Evolutionary conservation across 2,329 filamentous ascomycete genomes (phyloP).

Genomic region (Colletotrichum destructivum): DNA sequence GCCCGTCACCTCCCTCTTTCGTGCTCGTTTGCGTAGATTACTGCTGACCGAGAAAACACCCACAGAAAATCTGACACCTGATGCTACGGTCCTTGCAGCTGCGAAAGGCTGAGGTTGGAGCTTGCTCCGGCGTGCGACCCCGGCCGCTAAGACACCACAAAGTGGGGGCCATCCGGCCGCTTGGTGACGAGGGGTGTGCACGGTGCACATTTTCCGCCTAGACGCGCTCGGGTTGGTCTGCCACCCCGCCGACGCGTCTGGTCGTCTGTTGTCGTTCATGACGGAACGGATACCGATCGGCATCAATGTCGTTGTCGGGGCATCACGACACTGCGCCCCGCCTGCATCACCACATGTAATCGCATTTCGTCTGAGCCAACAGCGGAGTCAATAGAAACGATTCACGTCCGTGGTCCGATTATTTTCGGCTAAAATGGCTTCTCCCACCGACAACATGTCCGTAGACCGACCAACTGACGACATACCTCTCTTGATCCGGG

Average conservation of each 20-base stretch:
- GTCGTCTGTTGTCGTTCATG: neutral
- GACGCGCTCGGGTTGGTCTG: conserved; percentile 32
- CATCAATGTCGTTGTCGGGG: neutral
- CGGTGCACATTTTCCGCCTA: conserved; percentile 21
- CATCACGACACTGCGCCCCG: conserved; percentile 9
- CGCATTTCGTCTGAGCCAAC: neutral
- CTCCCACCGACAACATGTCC: conserved; percentile 40
- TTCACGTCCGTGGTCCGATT: neutral
- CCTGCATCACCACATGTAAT: neutral
- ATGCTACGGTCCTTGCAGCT: conserved; percentile 2
- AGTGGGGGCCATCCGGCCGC: conserved; percentile 6
- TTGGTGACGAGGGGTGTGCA: conserved; percentile 16
- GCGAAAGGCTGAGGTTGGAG: conserved; percentile 4
- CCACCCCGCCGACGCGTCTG: conserved; percentile 35
- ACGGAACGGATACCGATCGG: conserved; percentile 17
- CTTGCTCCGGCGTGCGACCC: neutral
- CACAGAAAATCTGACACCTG: neutral
- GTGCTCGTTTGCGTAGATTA: conserved; percentile 5
- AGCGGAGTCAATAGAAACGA: neutral
- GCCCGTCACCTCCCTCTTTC: conserved; percentile 15
- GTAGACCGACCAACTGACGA: conserved; percentile 49
- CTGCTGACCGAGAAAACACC: neutral
- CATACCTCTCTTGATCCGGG: conserved; percentile 53
- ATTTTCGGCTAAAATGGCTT: conserved; percentile 17
- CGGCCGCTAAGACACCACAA: conserved; percentile 19